Conservation (phyloP, 345 rosid genomes). For the Melastoma malabathricum region DNA sequence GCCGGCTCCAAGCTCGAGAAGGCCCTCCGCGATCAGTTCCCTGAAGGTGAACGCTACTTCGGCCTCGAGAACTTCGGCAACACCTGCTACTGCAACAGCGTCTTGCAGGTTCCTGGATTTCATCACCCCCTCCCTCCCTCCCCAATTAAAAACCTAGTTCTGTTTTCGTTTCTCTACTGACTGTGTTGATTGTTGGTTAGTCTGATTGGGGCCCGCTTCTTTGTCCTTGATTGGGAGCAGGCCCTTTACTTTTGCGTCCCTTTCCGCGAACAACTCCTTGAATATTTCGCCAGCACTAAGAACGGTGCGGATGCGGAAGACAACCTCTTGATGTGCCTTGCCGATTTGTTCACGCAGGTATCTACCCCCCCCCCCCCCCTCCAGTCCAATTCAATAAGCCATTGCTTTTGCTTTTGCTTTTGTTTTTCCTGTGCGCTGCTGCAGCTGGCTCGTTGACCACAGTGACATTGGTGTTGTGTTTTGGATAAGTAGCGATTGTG, state of each 20-base stretch:
- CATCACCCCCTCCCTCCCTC: neutral
- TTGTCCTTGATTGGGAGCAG: slow-evolving; percentile 23
- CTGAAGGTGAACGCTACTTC: slow-evolving; percentile 97
- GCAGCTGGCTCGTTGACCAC: too few relatives aligned
- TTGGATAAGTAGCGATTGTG: too few relatives aligned
- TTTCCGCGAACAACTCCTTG: slow-evolving; percentile 95
- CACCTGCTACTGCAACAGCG: slow-evolving; percentile 98
- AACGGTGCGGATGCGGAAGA: slow-evolving; percentile 69
- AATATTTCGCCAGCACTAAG: slow-evolving; percentile 73
- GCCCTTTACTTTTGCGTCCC: slow-evolving; percentile 98
- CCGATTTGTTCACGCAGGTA: slow-evolving; percentile 95
- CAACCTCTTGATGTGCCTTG: slow-evolving; percentile 92
- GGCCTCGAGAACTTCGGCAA: slow-evolving; percentile 99
- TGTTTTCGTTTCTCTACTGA: slow-evolving; percentile 4
- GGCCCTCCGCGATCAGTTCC: slow-evolving; percentile 98
- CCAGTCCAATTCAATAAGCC: neutral
- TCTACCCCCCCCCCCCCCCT: too few relatives aligned
- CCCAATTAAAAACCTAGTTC: neutral
- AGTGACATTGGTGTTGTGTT: too few relatives aligned
- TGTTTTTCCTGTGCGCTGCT: neutral
- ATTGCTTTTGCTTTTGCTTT: neutral
- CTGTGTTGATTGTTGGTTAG: neutral
- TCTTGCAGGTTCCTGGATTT: slow-evolving; percentile 52
- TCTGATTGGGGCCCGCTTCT: neutral
- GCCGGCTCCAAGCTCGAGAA: slow-evolving; percentile 99